Evolutionary conservation across 1,139 yeast genomes (phyloP), one percentile per base, ranked within the genome.

Genomic region (Yamadazyma trypodendri): DNA sequence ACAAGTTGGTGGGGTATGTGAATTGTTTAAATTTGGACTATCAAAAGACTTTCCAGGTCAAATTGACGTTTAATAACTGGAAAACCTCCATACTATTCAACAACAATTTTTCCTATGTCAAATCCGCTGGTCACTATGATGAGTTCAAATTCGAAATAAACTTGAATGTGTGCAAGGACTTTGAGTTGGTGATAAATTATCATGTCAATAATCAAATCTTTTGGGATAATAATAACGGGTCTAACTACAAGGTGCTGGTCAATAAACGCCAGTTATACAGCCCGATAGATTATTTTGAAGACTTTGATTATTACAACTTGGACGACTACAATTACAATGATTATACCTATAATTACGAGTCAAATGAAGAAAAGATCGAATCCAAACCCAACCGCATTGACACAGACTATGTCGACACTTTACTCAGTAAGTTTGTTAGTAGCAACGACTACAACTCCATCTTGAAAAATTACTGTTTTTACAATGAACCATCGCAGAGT

Each of bases 61-160:
- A 70, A 48, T 47, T 69, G 39, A 60, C 75, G 3, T 54, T 62
- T 38, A 61, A 69, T 45, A 52, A 56, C 38, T 71, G 77, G 77
- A 49, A 55, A 34, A 54, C 67, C 9, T 56, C 52, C 36, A 48
- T 63, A 35, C 55, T 58, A 23, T 57, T 63, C 42, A 57, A 59
- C 31, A 58, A 61, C 33, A 40, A 42, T 18, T 45, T 57, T 13
- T 38, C 49, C 2, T 65, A 53, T 44, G 50, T 56, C 29, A 58
- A 57, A 40, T 58, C 63, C 30, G 49, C 63, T 15, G 52, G 55
- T 18, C 52, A 57, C 32, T 55, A 52, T 37, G 75, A 69, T 52
- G 68, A 65, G 48, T 70, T 70, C 52, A 57, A 57, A 41, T 67
- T 69, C 45, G 56, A 56, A 33, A 54, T 68, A 18, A 61, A 64